Base-by-base conservation (phyloP, 2,329 filamentous ascomycete species). In the Aspergillus clavatus region DNA sequence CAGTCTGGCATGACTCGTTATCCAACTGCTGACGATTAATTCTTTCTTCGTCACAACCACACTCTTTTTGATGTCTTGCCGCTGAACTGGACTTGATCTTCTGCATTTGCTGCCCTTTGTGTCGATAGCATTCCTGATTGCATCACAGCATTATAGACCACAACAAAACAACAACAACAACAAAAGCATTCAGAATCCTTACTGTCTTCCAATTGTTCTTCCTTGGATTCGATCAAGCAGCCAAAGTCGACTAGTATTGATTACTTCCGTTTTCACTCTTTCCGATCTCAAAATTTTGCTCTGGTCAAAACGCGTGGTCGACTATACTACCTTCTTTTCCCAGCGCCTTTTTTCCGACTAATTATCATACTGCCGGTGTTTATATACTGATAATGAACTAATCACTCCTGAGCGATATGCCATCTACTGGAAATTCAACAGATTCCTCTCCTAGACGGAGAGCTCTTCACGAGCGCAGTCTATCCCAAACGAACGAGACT, bases 381-480 rank as follows among this genome's bases (percentile, higher is more conserved):
- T 43, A 45, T 37, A n/a, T n/a, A n/a, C n/a, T 47, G 49, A 58
- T 55, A 55, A 68, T 65, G 63, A 53, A 56, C 53, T 63, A 60
- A 60, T 61, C 35, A n/a, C 42, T 38, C 31, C 50, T 48, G 47
- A 37, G 58, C 63, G 51, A 45, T 45, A 70, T 69, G 63, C 60
- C 65, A 53, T 65, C 61, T 33, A 50, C 54, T 45, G 51, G 54
- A 45, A 53, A 53, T 48, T 52, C 58, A 37, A 51, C 62, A 29
- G 57, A 53, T 31, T 52, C 60, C 33, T 64, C 69, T 39, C 65
- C 69, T 26, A 61, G 54, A 55, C 63, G 72, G 52, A 66, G 63
- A 54, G 67, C 68, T 45, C 66, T 75, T 42, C 69, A 72, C 59
- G 72, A 75, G 59, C 68, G 71, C 51, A 70, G 61, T 19, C 63